Conservation (phyloP, 2,329 filamentous ascomycete species). For the Stenocarpella maydis region DNA sequence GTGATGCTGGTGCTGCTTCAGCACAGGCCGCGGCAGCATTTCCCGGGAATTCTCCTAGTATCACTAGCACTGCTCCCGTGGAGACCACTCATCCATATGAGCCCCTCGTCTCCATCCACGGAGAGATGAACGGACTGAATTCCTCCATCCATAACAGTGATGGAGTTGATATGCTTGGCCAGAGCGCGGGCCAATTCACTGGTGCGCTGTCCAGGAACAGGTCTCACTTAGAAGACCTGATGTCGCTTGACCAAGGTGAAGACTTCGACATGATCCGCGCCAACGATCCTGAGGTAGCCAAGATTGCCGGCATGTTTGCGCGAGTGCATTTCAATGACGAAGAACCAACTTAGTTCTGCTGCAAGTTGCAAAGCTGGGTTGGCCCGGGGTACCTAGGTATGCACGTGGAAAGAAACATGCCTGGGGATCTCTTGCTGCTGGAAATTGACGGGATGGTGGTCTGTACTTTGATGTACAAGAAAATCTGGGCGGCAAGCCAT, state of each 20-base stretch:
- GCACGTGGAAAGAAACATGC: neutral
- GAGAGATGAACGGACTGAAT: conserved; percentile 7
- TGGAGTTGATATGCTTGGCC: neutral
- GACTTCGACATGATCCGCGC: neutral
- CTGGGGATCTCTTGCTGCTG: neutral
- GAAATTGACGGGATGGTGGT: neutral
- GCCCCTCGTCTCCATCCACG: neutral
- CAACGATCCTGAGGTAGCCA: neutral
- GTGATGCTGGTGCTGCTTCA: neutral
- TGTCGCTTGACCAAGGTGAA: neutral
- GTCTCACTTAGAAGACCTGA: neutral
- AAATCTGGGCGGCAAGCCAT: neutral
- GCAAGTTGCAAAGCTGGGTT: neutral
- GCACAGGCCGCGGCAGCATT: neutral
- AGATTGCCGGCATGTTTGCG: neutral
- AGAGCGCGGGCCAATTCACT: conserved; percentile 6
- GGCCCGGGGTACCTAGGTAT: too few species aligned
- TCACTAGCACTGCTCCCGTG: neutral
- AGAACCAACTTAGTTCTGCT: too few species aligned
- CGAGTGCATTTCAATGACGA: neutral
- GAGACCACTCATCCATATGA: neutral
- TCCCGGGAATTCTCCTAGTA: neutral
- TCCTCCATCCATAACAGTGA: conserved; percentile 6
- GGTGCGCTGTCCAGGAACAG: neutral
- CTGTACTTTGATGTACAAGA: neutral